These are phyloP conservation scores for Dipteronia dyeriana DNA, from an alignment of 345 rosid genomes.

Conservation along the genomic window DNA sequence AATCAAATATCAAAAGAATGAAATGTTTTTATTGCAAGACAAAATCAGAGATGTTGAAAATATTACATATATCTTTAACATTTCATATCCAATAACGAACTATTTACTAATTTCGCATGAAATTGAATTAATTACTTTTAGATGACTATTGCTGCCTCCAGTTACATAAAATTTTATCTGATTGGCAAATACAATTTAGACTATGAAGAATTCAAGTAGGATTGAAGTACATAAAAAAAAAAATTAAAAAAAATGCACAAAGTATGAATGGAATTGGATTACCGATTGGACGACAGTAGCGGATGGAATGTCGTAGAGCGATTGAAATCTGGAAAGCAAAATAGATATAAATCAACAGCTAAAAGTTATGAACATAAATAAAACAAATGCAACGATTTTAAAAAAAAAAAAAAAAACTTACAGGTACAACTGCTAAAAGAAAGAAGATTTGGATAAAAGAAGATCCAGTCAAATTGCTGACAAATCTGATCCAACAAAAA, in stretches of 20 bases:
- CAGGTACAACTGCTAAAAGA: slow-evolving; percentile 63
- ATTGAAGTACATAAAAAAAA: background rate
- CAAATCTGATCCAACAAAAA: slow-evolving; percentile 50
- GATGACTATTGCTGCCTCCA: too few species aligned
- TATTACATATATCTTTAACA: background rate
- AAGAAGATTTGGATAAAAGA: slow-evolving; percentile 69
- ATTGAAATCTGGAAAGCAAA: slow-evolving; percentile 50
- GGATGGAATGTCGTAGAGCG: slow-evolving; percentile 53
- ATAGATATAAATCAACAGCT: background rate
- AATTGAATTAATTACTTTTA: too few species aligned
- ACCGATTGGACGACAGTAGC: slow-evolving; percentile 40
- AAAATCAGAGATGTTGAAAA: too few species aligned
- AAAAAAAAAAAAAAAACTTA: slow-evolving; percentile 20
- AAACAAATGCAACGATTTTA: background rate
- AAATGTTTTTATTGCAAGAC: too few species aligned
- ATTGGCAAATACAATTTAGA: too few species aligned
- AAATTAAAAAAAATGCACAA: background rate
- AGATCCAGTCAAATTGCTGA: slow-evolving; percentile 82
- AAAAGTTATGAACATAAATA: background rate
- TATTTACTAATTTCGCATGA: background rate
- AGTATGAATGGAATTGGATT: slow-evolving; percentile 8
- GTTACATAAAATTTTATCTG: too few species aligned
- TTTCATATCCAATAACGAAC: background rate
- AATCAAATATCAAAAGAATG: background rate
- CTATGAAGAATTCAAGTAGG: background rate